phyloP scores from a whole-genome alignment of 257 asterid genomes.

The Primulina huaijiensis region DNA sequence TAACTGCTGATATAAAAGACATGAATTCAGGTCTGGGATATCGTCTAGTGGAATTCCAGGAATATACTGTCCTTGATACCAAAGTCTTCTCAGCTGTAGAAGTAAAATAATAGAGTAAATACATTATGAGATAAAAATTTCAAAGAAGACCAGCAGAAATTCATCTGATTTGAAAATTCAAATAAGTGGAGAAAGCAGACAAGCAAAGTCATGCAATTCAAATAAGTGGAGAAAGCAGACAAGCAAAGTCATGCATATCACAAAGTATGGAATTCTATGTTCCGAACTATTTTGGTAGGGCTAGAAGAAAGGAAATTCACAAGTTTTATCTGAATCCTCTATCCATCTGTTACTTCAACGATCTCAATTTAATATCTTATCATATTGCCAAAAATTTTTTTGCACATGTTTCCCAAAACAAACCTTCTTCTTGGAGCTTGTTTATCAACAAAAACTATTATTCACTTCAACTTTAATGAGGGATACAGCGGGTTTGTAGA shows the following conservation, averaged over 20 bases:
- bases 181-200: slow-evolving; percentile 4
- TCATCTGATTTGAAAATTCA: slow-evolving; percentile 6
- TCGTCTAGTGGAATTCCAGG: slow-evolving; percentile 90
- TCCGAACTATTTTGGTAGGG: slow-evolving; percentile 15
- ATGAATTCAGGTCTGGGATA: slow-evolving; percentile 83
- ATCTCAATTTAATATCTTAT: not conserved
- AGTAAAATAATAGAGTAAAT: slow-evolving; percentile 23
- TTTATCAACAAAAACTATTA: not conserved
- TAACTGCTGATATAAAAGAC: slow-evolving; percentile 89
- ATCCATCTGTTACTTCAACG: slow-evolving; percentile 8
- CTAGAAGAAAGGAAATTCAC: slow-evolving; percentile 8
- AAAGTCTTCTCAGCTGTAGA: slow-evolving; percentile 80
- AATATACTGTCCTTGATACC: slow-evolving; percentile 88
- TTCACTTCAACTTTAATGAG: slow-evolving; percentile 2
- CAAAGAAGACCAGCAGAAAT: slow-evolving; percentile 21
- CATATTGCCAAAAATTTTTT: not conserved
- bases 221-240: slow-evolving; percentile 4
- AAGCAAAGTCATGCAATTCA: not conserved
- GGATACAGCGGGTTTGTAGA: not conserved
- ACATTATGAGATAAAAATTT: slow-evolving; percentile 16
- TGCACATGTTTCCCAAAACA: not conserved
- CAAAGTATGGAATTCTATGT: not conserved
- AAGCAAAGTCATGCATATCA: not conserved
- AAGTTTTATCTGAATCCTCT: slow-evolving; percentile 5
- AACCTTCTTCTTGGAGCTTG: slow-evolving; percentile 14